Evolutionary conservation across 768 basidiomycete species (phyloP), one percentile per base, ranked within the genome.

Genomic region (Hypholoma sublateritium): DNA sequence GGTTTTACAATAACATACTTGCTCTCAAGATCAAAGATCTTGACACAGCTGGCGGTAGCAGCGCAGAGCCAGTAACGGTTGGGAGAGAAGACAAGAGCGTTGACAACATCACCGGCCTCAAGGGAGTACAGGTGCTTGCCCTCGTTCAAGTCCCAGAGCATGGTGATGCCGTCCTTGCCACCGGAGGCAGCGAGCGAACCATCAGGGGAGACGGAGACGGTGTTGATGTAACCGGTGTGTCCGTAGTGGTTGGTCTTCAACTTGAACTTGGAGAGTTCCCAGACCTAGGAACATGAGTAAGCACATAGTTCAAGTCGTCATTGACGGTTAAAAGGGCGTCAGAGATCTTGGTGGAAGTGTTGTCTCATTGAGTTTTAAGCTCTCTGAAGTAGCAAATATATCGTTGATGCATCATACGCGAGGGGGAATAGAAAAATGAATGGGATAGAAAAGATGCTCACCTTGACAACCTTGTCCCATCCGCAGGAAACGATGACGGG

Each of bases 381-480:
- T 79, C 86, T 89, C 88, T 89, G 87, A 90, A 92, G 89, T 90
- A 91, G 88, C 88, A 89, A 89, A 89, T 89, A 89, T 88, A 76
- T 69, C 60, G 60, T 65, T 60, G 68, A 73, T 72, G 72, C 73
- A 76, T 73, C 66, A 63, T 58, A 58, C 64, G 56, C 59, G 57
- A 50, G 46, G 47, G 54, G 54, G 39, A 22, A 36, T 53, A 13
- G 34, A n/a, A 28, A 46, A 37, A 28, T 44, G 44, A 14, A 53
- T 44, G 14, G 21, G 54, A 63, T 14, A 39, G 51, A 13, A 69
- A 41, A 2, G 17, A 16, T 13, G 7, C 87, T 77, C 64, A 96
- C 97, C 88, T 99, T 99, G 73, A 99, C 97, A 61, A 98, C 94
- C 82, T 98, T 98, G 83, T 99, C 97, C 97, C 97, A 99, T 68